These are phyloP conservation scores for Cymbopogon citratus DNA, from an alignment of 176 grass and related monocot genomes.

Conservation along the genomic window DNA sequence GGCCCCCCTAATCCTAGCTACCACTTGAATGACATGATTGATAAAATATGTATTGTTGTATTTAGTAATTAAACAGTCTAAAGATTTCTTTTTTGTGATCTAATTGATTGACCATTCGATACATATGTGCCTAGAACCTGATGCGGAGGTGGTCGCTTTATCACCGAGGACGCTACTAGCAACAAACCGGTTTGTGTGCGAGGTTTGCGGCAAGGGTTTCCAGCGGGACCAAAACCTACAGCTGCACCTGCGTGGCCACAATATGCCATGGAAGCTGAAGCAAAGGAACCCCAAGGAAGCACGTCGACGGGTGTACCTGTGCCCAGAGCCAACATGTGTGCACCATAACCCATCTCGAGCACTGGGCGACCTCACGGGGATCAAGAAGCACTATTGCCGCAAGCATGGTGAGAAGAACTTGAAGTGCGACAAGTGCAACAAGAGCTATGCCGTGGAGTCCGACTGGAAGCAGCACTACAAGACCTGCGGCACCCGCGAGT, in stretches of 20 bases:
- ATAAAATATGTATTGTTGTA: no score
- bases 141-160: no score
- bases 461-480: slow-evolving; percentile 98
- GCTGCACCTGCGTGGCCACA: slow-evolving; percentile 87
- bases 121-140: no score
- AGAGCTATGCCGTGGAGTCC: slow-evolving; percentile 91
- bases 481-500: slow-evolving; percentile 91
- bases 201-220: slow-evolving; percentile 94
- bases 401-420: slow-evolving; percentile 99
- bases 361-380: slow-evolving; percentile 81
- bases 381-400: slow-evolving; percentile 97
- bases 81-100: no score
- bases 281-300: slow-evolving; percentile 84
- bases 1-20: no score
- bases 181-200: background rate
- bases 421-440: slow-evolving; percentile 97
- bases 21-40: no score
- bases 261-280: slow-evolving; percentile 94
- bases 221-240: slow-evolving; percentile 96
- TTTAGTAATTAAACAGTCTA: no score
- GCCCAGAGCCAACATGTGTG: slow-evolving; percentile 90
- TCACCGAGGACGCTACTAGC: no score
- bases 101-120: no score
- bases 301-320: slow-evolving; percentile 74
- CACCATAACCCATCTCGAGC: slow-evolving; percentile 86